phyloP scores from a whole-genome alignment of 306 rosid genomes.

The Trifolium repens region DNA sequence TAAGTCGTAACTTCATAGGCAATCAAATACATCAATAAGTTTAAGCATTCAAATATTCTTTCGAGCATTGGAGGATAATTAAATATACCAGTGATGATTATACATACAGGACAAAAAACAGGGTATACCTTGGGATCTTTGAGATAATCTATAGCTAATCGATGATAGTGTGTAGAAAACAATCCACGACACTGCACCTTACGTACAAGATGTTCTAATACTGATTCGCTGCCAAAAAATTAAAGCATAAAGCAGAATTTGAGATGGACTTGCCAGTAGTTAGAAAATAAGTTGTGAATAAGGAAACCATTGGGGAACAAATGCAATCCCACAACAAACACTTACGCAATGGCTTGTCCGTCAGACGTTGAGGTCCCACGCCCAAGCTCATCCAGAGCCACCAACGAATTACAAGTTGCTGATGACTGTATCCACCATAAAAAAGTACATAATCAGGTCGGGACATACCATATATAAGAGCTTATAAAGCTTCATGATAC shows the following conservation, averaged over 20 bases:
- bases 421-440: slow-evolving; percentile 65
- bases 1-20: slow-evolving; percentile 12
- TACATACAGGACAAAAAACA: slow-evolving; percentile 13
- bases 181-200: slow-evolving; percentile 83
- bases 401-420: slow-evolving; percentile 83
- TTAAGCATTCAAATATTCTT: slow-evolving; percentile 19
- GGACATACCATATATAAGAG: slow-evolving; percentile 20
- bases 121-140: slow-evolving; percentile 66
- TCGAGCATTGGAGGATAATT: slow-evolving; percentile 31
- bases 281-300: slow-evolving; percentile 22
- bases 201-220: slow-evolving; percentile 82
- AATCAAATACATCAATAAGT: not conserved
- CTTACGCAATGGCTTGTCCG: slow-evolving; percentile 99
- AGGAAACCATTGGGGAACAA: slow-evolving; percentile 28
- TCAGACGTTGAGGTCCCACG: slow-evolving; percentile 99
- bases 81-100: not conserved
- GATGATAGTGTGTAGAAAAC: slow-evolving; percentile 94
- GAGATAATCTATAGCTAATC: slow-evolving; percentile 68
- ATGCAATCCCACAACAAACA: slow-evolving; percentile 30
- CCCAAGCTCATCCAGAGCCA: slow-evolving; percentile 92
- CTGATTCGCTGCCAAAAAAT: slow-evolving; percentile 69
- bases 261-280: slow-evolving; percentile 18
- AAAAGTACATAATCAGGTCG: slow-evolving; percentile 35
- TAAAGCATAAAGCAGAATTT: slow-evolving; percentile 28
- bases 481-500: slow-evolving; percentile 12